Conservation (phyloP, 352 stramenopile genomes). For the Phytophthora hybrid region DNA sequence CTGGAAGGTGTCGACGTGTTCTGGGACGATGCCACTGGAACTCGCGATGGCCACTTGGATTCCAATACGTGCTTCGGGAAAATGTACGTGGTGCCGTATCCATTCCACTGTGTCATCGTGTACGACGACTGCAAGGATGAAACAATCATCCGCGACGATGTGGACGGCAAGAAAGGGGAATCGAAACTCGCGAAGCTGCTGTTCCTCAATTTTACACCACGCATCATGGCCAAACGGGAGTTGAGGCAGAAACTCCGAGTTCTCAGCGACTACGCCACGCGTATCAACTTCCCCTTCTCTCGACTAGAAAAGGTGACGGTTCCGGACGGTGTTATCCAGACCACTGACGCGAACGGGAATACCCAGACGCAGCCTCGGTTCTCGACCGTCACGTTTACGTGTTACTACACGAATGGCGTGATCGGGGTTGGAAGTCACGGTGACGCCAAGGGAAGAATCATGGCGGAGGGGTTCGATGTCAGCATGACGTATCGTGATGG, state of each 20-base stretch:
- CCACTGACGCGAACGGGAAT: slow-evolving; percentile 36
- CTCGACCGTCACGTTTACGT: slow-evolving; percentile 41
- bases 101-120: slow-evolving; percentile 53
- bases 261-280: slow-evolving; percentile 17
- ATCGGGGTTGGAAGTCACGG: slow-evolving; percentile 13
- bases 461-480: neutral
- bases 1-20: slow-evolving; percentile 57
- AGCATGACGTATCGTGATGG: neutral
- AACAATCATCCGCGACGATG: slow-evolving; percentile 42
- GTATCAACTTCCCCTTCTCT: slow-evolving; percentile 40
- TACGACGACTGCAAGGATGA: slow-evolving; percentile 56
- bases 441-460: neutral
- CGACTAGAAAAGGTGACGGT: slow-evolving; percentile 39
- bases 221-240: slow-evolving; percentile 22
- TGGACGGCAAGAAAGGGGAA: neutral
- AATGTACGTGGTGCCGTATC: slow-evolving; percentile 52
- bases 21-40: slow-evolving; percentile 37
- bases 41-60: slow-evolving; percentile 41
- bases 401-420: slow-evolving; percentile 34
- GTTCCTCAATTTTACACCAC: slow-evolving; percentile 46
- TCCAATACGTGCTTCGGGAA: slow-evolving; percentile 49
- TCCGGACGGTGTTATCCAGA: slow-evolving; percentile 35
- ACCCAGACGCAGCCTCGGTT: slow-evolving; percentile 27
- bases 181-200: slow-evolving; percentile 20
- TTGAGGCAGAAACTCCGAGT: slow-evolving; percentile 40